A percentile compares a stretch with the other conserved stretches of the same genome.
Evolutionary conservation across 2,329 filamentous ascomycete species (phyloP).

Genomic region (Colletotrichum sp.): DNA sequence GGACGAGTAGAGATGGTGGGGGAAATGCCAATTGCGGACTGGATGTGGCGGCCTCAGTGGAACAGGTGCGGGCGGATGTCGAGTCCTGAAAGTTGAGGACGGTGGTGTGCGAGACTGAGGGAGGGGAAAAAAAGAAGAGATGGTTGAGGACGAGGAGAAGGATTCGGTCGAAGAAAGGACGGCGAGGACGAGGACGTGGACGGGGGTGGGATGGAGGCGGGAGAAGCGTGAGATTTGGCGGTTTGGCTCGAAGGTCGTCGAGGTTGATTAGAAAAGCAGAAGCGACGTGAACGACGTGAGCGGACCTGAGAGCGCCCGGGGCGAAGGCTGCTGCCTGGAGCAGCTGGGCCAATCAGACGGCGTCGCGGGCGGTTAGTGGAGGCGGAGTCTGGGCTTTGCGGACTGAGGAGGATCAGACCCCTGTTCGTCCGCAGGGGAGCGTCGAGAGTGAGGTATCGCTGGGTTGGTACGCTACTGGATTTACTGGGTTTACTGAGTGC

Average conservation of each 20-base stretch:
- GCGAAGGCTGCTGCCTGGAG: conserved; percentile 38
- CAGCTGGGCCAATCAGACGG: conserved; percentile 19
- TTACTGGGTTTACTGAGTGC: neutral
- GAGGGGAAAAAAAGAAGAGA: neutral
- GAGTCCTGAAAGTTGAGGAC: conserved; percentile 11
- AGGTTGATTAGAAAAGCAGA: conserved; percentile 24
- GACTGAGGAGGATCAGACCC: conserved; percentile 12
- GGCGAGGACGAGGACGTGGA: neutral
- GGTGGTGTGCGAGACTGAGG: neutral
- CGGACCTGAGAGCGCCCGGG: conserved; percentile 24
- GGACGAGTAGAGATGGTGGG: neutral
- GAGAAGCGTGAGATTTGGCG: conserved; percentile 2
- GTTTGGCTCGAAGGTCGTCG: conserved; percentile 5
- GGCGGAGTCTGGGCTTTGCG: conserved; percentile 28
- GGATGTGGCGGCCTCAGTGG: conserved; percentile 15
- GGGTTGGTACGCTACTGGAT: neutral
- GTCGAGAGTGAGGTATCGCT: neutral
- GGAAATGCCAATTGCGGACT: neutral
- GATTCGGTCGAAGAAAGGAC: conserved; percentile 18
- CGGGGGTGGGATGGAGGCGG: neutral
- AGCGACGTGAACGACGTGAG: neutral
- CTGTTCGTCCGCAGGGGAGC: neutral
- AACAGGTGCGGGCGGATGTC: neutral
- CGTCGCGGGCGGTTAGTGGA: conserved; percentile 27
- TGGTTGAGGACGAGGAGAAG: conserved; percentile 23